Evolutionary conservation across 208 protist species (phyloP).

Genomic region (Vickermania spadyakhi): DNA sequence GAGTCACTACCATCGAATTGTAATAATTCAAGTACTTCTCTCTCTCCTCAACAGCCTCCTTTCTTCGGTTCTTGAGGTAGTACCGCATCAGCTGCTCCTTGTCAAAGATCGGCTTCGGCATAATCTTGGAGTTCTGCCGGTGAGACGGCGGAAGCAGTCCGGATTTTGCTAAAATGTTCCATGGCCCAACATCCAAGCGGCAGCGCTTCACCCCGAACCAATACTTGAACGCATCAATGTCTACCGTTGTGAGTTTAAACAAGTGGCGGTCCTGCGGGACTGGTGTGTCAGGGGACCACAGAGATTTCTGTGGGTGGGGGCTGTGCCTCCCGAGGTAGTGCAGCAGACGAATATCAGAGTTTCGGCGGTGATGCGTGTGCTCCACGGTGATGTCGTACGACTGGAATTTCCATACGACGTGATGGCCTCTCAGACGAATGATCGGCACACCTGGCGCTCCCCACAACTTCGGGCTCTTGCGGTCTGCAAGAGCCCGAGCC

Average conservation of each 20-base stretch:
- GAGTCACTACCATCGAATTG: slow-evolving; percentile 77
- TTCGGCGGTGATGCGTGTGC: slow-evolving; percentile 74
- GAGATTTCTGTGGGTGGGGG: slow-evolving; percentile 88
- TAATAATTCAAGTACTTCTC: slow-evolving; percentile 82
- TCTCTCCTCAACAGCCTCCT: slow-evolving; percentile 30
- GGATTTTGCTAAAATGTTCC: slow-evolving; percentile 80
- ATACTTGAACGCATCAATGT: slow-evolving; percentile 90
- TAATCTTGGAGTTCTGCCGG: slow-evolving; percentile 81
- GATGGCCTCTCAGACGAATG: slow-evolving; percentile 80
- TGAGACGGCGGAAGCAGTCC: slow-evolving; percentile 77
- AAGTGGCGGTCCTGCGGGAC: slow-evolving; percentile 84
- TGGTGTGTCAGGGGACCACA: slow-evolving; percentile 88
- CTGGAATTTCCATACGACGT: slow-evolving; percentile 84
- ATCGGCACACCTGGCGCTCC: slow-evolving; percentile 78
- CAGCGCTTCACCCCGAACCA: slow-evolving; percentile 89
- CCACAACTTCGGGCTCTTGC: slow-evolving; percentile 63
- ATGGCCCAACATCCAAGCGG: slow-evolving; percentile 63
- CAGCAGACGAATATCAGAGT: slow-evolving; percentile 78
- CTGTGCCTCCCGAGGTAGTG: slow-evolving; percentile 89
- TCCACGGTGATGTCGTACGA: slow-evolving; percentile 85
- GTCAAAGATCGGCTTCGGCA: slow-evolving; percentile 87
- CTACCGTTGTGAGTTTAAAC: slow-evolving; percentile 87
- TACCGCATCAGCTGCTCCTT: slow-evolving; percentile 86
- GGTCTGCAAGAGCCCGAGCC: slow-evolving; percentile 49
- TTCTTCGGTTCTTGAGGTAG: slow-evolving; percentile 84